Conservation (phyloP, 140 eudicot genomes). For the Stevia rebaudiana region DNA sequence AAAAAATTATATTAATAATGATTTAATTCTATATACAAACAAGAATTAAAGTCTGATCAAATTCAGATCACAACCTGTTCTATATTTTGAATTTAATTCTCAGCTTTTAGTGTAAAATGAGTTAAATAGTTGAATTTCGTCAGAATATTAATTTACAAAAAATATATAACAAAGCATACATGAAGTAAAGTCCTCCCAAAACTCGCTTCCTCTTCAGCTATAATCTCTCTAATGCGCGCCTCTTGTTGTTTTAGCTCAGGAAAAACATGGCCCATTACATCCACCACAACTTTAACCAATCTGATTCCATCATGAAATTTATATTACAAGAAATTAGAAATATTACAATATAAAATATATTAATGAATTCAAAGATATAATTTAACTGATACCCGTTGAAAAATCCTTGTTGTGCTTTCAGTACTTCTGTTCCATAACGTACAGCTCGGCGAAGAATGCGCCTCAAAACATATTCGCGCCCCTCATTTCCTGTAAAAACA, state of each 20-base stretch:
- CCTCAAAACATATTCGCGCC: slow-evolving; percentile 91
- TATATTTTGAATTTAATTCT: neutral
- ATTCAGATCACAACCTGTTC: neutral
- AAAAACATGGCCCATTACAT: slow-evolving; percentile 76
- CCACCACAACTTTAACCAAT: slow-evolving; percentile 75
- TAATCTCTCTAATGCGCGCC: slow-evolving; percentile 51
- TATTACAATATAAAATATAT: neutral
- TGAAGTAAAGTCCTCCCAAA: slow-evolving; percentile 84
- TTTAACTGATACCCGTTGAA: slow-evolving; percentile 57
- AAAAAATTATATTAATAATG: neutral
- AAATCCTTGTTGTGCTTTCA: slow-evolving; percentile 80
- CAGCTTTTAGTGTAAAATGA: neutral
- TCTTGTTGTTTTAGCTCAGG: slow-evolving; percentile 78
- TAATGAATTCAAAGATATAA: neutral
- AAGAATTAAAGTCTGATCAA: neutral
- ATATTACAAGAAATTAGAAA: neutral
- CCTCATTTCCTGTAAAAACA: slow-evolving; percentile 72
- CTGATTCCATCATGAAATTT: slow-evolving; percentile 28
- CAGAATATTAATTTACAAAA: neutral
- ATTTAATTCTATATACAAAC: neutral
- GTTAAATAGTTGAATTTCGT: neutral
- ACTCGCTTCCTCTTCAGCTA: slow-evolving; percentile 89
- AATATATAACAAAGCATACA: slow-evolving; percentile 39
- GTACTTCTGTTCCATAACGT: slow-evolving; percentile 93
- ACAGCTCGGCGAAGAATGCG: slow-evolving; percentile 99